These are phyloP conservation scores for Backusella macrospora DNA, from an alignment of 192 early-diverging fungal species.

Conservation along the genomic window DNA sequence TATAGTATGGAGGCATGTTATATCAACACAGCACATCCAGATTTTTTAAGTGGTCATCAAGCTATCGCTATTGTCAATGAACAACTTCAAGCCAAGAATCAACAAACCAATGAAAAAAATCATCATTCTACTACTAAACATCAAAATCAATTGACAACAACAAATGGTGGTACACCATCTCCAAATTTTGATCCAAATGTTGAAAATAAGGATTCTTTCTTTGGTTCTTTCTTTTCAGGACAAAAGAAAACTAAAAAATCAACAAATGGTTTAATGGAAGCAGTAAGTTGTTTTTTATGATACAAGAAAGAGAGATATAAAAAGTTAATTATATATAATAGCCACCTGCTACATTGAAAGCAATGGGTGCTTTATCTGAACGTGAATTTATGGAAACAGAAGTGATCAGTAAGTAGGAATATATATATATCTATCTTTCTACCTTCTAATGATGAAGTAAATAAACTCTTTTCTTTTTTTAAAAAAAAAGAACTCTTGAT, in stretches of 20 bases:
- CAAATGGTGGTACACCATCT: constrained; percentile 11
- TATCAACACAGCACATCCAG: constrained; percentile 98
- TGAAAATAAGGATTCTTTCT: constrained; percentile 63
- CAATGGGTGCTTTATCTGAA: constrained; percentile 93
- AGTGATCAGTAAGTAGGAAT: constrained; percentile 84
- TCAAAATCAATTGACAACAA: neutral
- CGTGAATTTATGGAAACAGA: constrained; percentile 98
- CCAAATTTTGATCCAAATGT: neutral
- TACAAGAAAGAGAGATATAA: no score
- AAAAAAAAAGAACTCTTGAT: constrained; percentile 81
- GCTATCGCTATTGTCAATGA: constrained; percentile 93
- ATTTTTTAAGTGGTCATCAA: constrained; percentile 97
- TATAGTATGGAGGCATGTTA: constrained; percentile 90
- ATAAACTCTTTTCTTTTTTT: neutral
- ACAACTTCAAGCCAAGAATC: constrained; percentile 28
- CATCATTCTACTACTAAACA: neutral
- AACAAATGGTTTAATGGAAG: constrained; percentile 61
- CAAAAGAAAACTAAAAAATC: constrained; percentile 79
- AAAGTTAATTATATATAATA: no score
- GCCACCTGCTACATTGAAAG: constrained; percentile 91
- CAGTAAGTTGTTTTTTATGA: constrained; percentile 45
- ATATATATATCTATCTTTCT: no score
- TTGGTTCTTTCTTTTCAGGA: constrained; percentile 92
- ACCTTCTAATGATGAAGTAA: neutral
- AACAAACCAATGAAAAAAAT: neutral